Percentiles rank a stretch among this genome's conserved stretches.
These are phyloP conservation scores for Penicillium robsamsonii DNA, from an alignment of 495 filamentous ascomycete species.

Conservation along the genomic window DNA sequence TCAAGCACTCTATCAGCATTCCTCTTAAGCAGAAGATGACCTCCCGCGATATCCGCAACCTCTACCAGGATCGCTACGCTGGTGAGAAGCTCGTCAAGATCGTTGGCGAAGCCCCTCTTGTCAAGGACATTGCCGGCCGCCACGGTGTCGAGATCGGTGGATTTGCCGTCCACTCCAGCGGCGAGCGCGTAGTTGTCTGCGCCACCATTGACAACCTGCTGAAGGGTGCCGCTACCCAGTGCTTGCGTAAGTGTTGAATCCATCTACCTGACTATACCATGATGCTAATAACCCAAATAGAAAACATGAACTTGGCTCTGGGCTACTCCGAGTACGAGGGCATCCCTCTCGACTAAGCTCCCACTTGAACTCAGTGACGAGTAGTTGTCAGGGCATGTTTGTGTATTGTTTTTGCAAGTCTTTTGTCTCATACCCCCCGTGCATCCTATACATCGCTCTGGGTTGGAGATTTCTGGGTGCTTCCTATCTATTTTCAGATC, in stretches of 20 bases:
- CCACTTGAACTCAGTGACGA: constrained; percentile 10
- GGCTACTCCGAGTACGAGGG: constrained; percentile 93
- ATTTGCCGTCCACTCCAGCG: constrained; percentile 83
- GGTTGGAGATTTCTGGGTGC: constrained; percentile 27
- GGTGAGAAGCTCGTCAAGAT: constrained; percentile 94
- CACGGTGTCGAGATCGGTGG: constrained; percentile 95
- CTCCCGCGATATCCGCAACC: constrained; percentile 85
- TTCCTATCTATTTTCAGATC: constrained; percentile 16
- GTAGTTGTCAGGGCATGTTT: constrained; percentile 25
- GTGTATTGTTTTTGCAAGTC: constrained; percentile 19
- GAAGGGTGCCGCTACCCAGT: constrained; percentile 96
- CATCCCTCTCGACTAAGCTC: constrained; percentile 64
- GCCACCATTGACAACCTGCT: constrained; percentile 97
- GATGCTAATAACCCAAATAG: constrained; percentile 38
- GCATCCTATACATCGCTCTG: constrained; percentile 34
- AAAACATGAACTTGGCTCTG: constrained; percentile 96
- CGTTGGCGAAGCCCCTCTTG: constrained; percentile 78
- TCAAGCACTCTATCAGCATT: constrained; percentile 79
- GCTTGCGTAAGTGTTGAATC: constrained; percentile 68
- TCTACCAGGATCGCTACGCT: constrained; percentile 95
- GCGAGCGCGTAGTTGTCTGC: constrained; percentile 89
- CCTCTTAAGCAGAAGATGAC: constrained; percentile 81
- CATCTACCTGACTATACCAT: not conserved
- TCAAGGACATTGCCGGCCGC: constrained; percentile 85
- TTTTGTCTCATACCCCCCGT: constrained; percentile 36